Base-by-base conservation (phyloP, 202 grass and related monocot species). In the Brachypodium distachyon region DNA sequence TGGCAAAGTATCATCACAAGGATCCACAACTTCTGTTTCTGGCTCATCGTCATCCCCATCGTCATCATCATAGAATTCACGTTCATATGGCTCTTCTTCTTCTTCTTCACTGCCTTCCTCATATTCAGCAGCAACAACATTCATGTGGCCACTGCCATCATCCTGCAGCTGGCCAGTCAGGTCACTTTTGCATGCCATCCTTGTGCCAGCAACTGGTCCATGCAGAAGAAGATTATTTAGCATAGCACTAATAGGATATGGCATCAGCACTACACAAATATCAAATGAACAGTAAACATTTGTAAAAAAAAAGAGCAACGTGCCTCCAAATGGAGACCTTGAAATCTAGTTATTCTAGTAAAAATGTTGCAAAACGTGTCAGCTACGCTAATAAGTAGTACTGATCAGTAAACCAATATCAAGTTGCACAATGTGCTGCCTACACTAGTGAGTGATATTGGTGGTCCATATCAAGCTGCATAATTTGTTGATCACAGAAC, bases 101-200 rank as follows among this genome's bases (percentile, higher is more conserved):
- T 61, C 83, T 74, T 82, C 82, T 72, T 81, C 78, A n/a, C 67
- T 74, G 67, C 32, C n/a, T 52, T 85, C 87, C 18, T 82, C 82
- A 72, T 61, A 63, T 61, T 39, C 59, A 55, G 44, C 50, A 79
- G 61, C 49, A 86, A 27, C 41, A 79, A 26, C 63, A 76, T 18
- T 49, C 62, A 70, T 59, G 23, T 23, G 21, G 27, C 70, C 52
- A 74, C 47, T 52, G 28, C 27, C 41, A 72, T 52, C 23, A 29
- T 82, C 43, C 44, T 38, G 7, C 19, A 48, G 36, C 42, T 5
- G 54, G 41, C 9, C 61, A 80, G 31, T 33, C 32, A 74, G 56
- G 58, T 38, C 60, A 5, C n/a, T 8, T 43, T 58, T 49, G 5
- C 33, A 38, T 6, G 2, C 57, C 70, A 83, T 90, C 44, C 25